Conservation (phyloP, 768 basidiomycete genomes). For the Infundibulicybe gibba region DNA sequence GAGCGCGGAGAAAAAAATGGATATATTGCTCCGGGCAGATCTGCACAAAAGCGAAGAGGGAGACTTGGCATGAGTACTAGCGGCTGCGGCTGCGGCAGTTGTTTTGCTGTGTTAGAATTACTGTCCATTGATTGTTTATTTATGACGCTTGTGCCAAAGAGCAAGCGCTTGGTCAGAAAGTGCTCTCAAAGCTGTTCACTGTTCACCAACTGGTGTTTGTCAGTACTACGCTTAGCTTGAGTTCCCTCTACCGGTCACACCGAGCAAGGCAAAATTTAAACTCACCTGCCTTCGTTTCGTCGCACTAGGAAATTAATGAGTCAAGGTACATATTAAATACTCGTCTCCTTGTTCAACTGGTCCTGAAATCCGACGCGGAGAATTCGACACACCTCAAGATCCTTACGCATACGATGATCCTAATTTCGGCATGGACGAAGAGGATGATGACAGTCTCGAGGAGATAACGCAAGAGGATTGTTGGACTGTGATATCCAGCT, state of each 20-base stretch:
- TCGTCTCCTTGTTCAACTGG: conserved; percentile 14
- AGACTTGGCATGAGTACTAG: no score
- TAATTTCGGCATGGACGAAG: conserved; percentile 44
- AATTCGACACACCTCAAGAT: conserved; percentile 46
- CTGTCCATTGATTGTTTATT: no score
- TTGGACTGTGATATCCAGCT: conserved; percentile 94
- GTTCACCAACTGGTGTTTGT: conserved; percentile 20
- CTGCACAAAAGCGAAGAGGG: no score
- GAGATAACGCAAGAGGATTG: conserved; percentile 92
- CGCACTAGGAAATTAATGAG: conserved; percentile 30
- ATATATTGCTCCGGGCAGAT: conserved; percentile 15
- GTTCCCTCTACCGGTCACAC: no score
- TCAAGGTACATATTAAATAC: conserved; percentile 42
- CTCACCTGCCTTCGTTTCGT: no score
- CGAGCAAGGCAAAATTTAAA: no score
- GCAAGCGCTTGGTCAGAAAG: conserved; percentile 7
- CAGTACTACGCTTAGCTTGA: no score
- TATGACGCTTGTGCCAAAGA: background rate
- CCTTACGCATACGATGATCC: conserved; percentile 59
- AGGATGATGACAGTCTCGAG: conserved; percentile 56
- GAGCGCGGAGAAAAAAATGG: conserved; percentile 48
- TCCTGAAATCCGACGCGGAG: conserved; percentile 37
- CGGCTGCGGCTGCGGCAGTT: no score
- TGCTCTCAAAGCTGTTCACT: background rate
- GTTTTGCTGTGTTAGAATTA: no score